A percentile compares a stretch with the other conserved stretches of the same genome.
These are phyloP conservation scores for Lodderomyces jiufengensis DNA, from an alignment of 1,139 yeast genomes.

Conservation along the genomic window DNA sequence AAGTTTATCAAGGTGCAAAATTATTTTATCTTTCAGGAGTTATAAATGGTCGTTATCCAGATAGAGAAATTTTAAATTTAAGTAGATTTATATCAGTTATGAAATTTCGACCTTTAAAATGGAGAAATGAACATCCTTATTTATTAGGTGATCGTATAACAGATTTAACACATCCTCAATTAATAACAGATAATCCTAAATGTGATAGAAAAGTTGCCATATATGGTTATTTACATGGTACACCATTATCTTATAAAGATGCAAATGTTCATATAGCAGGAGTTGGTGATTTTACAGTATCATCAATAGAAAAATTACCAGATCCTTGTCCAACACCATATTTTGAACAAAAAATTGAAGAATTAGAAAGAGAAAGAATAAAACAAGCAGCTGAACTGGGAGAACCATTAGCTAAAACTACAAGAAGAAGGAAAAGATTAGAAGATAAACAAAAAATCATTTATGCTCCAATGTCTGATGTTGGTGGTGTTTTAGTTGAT, in stretches of 20 bases:
- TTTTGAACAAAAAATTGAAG: conserved; percentile 81
- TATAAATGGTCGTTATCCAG: conserved; percentile 95
- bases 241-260: conserved; percentile 69
- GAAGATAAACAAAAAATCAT: conserved; percentile 93
- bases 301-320: conserved; percentile 81
- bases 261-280: conserved; percentile 94
- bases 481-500: conserved; percentile 95
- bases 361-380: conserved; percentile 64
- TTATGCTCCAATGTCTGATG: conserved; percentile 99
- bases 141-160: conserved; percentile 86
- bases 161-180: conserved; percentile 92
- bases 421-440: conserved; percentile 80
- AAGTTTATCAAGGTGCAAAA: conserved; percentile 97
- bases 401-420: conserved; percentile 49
- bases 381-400: conserved; percentile 63
- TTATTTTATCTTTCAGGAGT: conserved; percentile 93
- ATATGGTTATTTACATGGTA: conserved; percentile 94
- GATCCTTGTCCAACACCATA: conserved; percentile 99
- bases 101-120: conserved; percentile 96
- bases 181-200: conserved; percentile 73
- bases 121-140: conserved; percentile 99
- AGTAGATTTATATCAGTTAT: conserved; percentile 92
- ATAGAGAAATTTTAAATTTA: conserved; percentile 87
- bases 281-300: conserved; percentile 80
- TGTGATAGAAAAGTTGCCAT: conserved; percentile 86